Conservation (phyloP, 2,329 filamentous ascomycete genomes). For the Stylonectria norvegica region DNA sequence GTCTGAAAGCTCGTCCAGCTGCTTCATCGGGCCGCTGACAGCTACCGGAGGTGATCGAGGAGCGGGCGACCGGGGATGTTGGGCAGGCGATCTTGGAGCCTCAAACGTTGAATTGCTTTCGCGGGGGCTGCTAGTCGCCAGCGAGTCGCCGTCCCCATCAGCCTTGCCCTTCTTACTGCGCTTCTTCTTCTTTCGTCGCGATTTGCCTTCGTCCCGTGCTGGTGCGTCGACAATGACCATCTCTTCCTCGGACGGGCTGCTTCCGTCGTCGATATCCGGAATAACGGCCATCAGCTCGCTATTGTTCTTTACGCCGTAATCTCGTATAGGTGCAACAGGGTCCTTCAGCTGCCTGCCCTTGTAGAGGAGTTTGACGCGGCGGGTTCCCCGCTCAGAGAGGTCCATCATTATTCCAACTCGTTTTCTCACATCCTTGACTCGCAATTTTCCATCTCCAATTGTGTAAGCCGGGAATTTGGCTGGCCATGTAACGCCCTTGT, state of each 20-base stretch:
- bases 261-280: conserved; percentile 37
- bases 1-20: conserved; percentile 62
- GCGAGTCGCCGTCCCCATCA: conserved; percentile 36
- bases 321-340: conserved; percentile 52
- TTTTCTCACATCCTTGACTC: conserved; percentile 62
- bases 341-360: conserved; percentile 71
- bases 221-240: conserved; percentile 44
- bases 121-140: conserved; percentile 40
- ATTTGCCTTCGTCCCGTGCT: conserved; percentile 32
- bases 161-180: conserved; percentile 33
- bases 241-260: conserved; percentile 41
- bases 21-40: conserved; percentile 43
- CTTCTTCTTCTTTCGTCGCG: conserved; percentile 35
- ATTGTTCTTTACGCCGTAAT: conserved; percentile 60
- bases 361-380: conserved; percentile 65
- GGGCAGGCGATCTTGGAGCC: conserved; percentile 16
- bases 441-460: conserved; percentile 70
- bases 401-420: conserved; percentile 66
- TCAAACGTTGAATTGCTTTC: conserved; percentile 43
- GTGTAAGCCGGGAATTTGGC: conserved; percentile 72
- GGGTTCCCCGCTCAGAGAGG: conserved; percentile 50
- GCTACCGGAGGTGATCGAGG: conserved; percentile 26
- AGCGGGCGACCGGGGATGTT: conserved; percentile 18
- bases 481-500: conserved; percentile 62
- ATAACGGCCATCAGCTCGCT: conserved; percentile 54